Conservation (phyloP, 495 filamentous ascomycete genomes). For the Bathelium albidoporum region DNA sequence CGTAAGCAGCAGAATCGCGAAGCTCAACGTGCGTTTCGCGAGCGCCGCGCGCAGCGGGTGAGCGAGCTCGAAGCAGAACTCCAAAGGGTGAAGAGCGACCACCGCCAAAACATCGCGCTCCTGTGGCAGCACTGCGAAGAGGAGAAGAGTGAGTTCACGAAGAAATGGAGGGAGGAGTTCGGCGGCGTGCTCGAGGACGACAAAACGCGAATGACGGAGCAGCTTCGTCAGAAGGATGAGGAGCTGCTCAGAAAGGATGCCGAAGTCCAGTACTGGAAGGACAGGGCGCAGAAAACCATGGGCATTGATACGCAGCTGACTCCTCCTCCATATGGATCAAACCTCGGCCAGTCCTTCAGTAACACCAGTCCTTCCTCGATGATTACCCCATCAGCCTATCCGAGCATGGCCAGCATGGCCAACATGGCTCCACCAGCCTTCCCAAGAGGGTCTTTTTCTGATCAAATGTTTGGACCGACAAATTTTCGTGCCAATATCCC, state of each 20-base stretch:
- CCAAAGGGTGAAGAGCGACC: background rate
- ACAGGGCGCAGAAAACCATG: background rate
- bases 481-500: background rate
- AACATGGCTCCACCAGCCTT: background rate
- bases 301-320: background rate
- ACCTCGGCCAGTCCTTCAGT: background rate
- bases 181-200: background rate
- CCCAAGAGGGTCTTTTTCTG: background rate
- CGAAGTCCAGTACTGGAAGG: background rate
- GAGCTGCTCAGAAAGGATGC: background rate
- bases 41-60: slow-evolving; percentile 29
- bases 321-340: background rate
- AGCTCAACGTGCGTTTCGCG: slow-evolving; percentile 87
- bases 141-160: background rate
- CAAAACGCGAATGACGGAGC: background rate
- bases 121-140: background rate
- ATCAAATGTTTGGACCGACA: background rate
- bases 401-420: background rate
- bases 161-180: background rate
- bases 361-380: background rate
- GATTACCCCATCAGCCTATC: background rate
- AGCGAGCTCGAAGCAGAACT: slow-evolving; percentile 7
- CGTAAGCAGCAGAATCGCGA: slow-evolving; percentile 87
- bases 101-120: background rate
- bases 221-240: background rate